phyloP scores from a whole-genome alignment of 257 asterid species.

The Nemophila menziesii region DNA sequence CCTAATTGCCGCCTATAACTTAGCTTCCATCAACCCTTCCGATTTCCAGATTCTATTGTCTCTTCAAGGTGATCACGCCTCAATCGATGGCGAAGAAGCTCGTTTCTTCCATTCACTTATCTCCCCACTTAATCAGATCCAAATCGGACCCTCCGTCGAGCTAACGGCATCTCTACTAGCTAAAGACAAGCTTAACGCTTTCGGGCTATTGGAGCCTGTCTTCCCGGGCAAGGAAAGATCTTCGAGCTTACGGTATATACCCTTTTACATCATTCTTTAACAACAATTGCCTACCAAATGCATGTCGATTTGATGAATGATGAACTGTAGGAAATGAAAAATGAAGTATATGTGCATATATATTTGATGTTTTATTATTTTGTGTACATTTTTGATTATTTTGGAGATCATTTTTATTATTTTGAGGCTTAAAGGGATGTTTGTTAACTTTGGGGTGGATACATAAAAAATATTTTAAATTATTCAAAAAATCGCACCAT shows the following conservation, averaged over 20 bases:
- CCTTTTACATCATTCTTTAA: conserved; percentile 74
- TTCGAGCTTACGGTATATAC: conserved; percentile 75
- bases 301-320: no score
- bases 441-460: no score
- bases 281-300: conserved; percentile 93
- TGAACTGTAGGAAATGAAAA: no score
- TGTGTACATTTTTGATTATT: no score
- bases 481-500: no score
- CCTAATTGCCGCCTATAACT: conserved; percentile 21
- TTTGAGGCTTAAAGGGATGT: no score
- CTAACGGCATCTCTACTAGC: conserved; percentile 60
- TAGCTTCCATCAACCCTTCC: conserved; percentile 15
- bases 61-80: conserved; percentile 49
- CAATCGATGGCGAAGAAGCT: conserved; percentile 22
- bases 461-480: no score
- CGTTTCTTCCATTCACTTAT: conserved; percentile 35
- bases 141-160: conserved; percentile 37
- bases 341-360: no score
- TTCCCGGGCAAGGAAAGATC: conserved; percentile 36
- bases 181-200: conserved; percentile 74
- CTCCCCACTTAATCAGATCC: conserved; percentile 12
- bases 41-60: conserved; percentile 31
- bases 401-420: no score
- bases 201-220: conserved; percentile 82
- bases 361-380: no score